These are phyloP conservation scores for Vigna hirtella DNA, from an alignment of 306 rosid species.

Conservation along the genomic window DNA sequence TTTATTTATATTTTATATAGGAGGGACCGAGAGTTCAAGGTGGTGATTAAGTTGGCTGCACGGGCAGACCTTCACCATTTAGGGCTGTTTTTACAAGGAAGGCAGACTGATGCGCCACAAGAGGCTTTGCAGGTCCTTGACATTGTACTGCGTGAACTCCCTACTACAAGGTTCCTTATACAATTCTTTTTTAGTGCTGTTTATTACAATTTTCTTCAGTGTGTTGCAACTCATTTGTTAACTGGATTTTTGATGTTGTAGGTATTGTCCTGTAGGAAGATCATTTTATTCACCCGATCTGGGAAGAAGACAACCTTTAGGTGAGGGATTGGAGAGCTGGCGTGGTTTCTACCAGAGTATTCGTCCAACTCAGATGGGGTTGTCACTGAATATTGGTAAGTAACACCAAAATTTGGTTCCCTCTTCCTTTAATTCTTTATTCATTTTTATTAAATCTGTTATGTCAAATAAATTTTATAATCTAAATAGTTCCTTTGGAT, in stretches of 20 bases:
- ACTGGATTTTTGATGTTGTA: slow-evolving; percentile 37
- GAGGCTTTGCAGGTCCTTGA: slow-evolving; percentile 98
- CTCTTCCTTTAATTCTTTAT: background rate
- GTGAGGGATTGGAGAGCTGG: slow-evolving; percentile 99
- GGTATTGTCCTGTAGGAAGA: slow-evolving; percentile 96
- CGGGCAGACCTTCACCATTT: slow-evolving; percentile 95
- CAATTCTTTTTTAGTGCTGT: background rate
- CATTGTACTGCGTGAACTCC: slow-evolving; percentile 91
- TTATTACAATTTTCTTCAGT: background rate
- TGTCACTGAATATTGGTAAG: slow-evolving; percentile 88
- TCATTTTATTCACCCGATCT: slow-evolving; percentile 89
- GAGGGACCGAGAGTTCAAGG: slow-evolving; percentile 82
- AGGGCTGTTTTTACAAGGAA: slow-evolving; percentile 91
- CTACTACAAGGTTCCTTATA: slow-evolving; percentile 75
- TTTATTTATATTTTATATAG: slow-evolving; percentile 52
- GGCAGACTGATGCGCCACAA: slow-evolving; percentile 96
- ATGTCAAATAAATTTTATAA: background rate
- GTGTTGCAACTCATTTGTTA: background rate
- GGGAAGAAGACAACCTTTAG: slow-evolving; percentile 86
- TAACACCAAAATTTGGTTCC: background rate
- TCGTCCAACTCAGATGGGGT: slow-evolving; percentile 98
- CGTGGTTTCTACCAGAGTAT: slow-evolving; percentile 98
- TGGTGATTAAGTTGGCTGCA: slow-evolving; percentile 90
- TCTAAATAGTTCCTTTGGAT: background rate
- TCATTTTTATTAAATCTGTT: background rate